Percentiles rank a stretch among this genome's conserved stretches.
Conservation (phyloP, 2,329 filamentous ascomycete genomes). For the Fusarium marasasianum region DNA sequence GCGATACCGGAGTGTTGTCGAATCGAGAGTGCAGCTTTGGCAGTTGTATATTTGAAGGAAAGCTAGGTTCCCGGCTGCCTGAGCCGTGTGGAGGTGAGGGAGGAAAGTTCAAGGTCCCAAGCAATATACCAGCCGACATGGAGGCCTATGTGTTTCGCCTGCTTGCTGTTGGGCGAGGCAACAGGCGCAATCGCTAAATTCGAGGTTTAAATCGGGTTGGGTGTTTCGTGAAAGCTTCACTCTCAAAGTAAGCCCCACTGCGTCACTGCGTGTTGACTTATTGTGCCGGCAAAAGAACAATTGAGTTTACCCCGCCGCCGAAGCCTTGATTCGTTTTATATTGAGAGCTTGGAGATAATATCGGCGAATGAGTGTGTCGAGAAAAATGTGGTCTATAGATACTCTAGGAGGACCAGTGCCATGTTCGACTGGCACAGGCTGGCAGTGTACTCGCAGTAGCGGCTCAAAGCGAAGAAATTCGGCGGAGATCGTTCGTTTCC, state of each 20-base stretch:
- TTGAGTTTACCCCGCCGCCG: not conserved
- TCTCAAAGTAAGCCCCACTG: slow-evolving; percentile 1
- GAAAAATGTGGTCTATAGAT: slow-evolving; percentile 27
- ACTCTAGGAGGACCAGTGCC: slow-evolving; percentile 30
- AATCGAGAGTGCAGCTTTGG: slow-evolving; percentile 38
- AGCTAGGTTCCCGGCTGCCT: slow-evolving; percentile 28
- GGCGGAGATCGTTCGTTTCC: slow-evolving; percentile 9
- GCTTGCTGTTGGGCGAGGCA: not conserved
- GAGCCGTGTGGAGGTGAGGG: slow-evolving; percentile 36
- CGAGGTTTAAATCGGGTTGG: not conserved
- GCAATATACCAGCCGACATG: slow-evolving; percentile 45
- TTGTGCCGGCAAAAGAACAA: slow-evolving; percentile 24
- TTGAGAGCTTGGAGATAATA: not conserved
- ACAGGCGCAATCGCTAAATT: not conserved
- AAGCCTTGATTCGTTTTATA: not conserved
- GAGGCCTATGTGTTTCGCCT: slow-evolving; percentile 10
- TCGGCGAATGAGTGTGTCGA: slow-evolving; percentile 23
- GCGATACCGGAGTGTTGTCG: slow-evolving; percentile 30
- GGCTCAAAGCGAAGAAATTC: slow-evolving; percentile 18
- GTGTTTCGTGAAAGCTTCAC: slow-evolving; percentile 11
- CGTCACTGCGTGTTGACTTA: not conserved
- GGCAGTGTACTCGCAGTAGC: slow-evolving; percentile 15
- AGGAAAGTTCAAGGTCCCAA: slow-evolving; percentile 35
- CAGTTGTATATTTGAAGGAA: slow-evolving; percentile 27
- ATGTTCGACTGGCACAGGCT: slow-evolving; percentile 37